phyloP scores from a whole-genome alignment of 2,329 filamentous ascomycete genomes.

The Apiospora koreana region DNA sequence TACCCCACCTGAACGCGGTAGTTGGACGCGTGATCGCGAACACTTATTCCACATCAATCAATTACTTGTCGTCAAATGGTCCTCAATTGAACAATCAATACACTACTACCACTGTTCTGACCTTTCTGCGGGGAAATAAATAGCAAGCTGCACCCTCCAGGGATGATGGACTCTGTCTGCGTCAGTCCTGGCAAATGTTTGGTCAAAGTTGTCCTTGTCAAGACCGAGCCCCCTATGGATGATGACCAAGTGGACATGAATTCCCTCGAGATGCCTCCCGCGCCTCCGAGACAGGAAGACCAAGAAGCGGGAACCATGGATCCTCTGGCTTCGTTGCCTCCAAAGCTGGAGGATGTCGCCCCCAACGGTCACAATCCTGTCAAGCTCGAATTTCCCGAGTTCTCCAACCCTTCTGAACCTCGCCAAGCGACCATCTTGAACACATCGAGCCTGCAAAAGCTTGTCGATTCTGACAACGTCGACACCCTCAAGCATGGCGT shows the following conservation, averaged over 20 bases:
- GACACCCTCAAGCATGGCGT: not conserved
- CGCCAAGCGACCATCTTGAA: not conserved
- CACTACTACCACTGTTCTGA: no score
- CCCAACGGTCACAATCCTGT: not conserved
- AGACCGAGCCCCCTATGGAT: not conserved
- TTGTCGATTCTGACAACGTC: not conserved
- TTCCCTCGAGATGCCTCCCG: not conserved
- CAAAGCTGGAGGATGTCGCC: not conserved
- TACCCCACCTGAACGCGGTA: not conserved
- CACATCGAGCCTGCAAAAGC: not conserved
- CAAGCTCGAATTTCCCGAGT: not conserved
- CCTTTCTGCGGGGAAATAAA: not conserved
- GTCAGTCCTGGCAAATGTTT: not conserved
- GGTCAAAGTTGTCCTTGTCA: not conserved
- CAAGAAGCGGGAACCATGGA: no score
- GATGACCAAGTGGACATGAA: not conserved
- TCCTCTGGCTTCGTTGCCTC: not conserved
- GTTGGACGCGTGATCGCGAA: not conserved
- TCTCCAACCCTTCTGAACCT: not conserved
- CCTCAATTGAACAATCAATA: not conserved
- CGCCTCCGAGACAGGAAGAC: not conserved
- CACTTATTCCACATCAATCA: not conserved
- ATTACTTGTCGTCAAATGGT: not conserved
- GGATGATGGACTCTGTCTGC: not conserved
- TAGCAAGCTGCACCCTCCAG: not conserved